phyloP scores from a whole-genome alignment of 768 basidiomycete species.

The Lactarius tabidus region DNA sequence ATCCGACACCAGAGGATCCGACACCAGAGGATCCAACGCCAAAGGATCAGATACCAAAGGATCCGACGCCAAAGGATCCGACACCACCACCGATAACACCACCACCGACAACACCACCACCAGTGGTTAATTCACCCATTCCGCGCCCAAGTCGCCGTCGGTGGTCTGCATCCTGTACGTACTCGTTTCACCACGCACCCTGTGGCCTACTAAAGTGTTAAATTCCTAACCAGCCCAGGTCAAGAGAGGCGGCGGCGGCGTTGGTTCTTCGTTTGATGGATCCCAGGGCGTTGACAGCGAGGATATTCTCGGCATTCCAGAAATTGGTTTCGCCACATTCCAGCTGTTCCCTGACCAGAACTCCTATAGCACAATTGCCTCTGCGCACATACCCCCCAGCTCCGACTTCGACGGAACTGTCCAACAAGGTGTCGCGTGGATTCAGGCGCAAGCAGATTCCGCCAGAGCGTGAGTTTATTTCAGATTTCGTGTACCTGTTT shows the following conservation, averaged over 20 bases:
- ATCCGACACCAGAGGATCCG: too few species aligned
- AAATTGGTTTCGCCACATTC: slow-evolving; percentile 37
- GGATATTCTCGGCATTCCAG: slow-evolving; percentile 35
- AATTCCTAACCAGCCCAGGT: slow-evolving; percentile 11
- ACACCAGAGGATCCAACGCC: too few species aligned
- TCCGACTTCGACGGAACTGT: slow-evolving; percentile 28
- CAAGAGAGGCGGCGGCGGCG: slow-evolving; percentile 3
- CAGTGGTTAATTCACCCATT: too few species aligned
- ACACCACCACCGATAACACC: too few species aligned
- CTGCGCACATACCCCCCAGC: slow-evolving; percentile 7
- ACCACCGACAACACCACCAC: too few species aligned
- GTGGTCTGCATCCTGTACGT: slow-evolving; percentile 28
- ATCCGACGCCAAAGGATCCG: too few species aligned
- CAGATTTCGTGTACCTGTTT: neutral
- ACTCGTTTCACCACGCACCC: neutral
- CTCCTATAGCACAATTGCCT: slow-evolving; percentile 27
- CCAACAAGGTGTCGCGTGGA: slow-evolving; percentile 33
- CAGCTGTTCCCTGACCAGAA: slow-evolving; percentile 40
- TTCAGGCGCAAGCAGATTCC: slow-evolving; percentile 29
- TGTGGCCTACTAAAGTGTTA: neutral
- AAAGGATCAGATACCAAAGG: too few species aligned
- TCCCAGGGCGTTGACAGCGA: slow-evolving; percentile 37
- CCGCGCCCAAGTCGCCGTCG: too few species aligned
- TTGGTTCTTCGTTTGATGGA: slow-evolving; percentile 36
- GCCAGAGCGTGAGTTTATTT: slow-evolving; percentile 23